These are phyloP conservation scores for Viola pubescens DNA, from an alignment of 441 rosid genomes.

Conservation along the genomic window DNA sequence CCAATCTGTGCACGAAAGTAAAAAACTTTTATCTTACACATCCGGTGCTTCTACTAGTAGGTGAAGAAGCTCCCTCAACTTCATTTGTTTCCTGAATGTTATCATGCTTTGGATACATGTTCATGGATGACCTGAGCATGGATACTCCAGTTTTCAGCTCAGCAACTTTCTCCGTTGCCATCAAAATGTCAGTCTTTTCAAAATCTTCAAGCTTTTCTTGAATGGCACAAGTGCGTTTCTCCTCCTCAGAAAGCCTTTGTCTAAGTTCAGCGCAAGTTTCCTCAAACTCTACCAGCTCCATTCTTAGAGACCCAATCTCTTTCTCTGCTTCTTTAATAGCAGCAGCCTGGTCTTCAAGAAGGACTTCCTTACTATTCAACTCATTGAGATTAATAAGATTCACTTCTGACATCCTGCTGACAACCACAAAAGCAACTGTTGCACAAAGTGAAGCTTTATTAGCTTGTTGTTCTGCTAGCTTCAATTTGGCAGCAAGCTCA, in stretches of 20 bases:
- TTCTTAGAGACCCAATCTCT: constrained; percentile 39
- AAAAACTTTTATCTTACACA: constrained; percentile 48
- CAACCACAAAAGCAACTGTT: constrained; percentile 74
- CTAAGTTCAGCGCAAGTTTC: constrained; percentile 39
- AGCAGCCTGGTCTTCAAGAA: constrained; percentile 35
- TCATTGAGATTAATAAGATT: constrained; percentile 32
- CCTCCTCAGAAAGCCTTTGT: constrained; percentile 44
- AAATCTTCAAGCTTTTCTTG: constrained; percentile 52
- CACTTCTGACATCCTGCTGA: constrained; percentile 64
- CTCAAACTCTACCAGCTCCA: constrained; percentile 41
- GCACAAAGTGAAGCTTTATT: constrained; percentile 56
- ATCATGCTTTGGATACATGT: constrained; percentile 31
- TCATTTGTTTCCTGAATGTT: constrained; percentile 26
- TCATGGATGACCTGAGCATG: constrained; percentile 55
- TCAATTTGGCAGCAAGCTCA: constrained; percentile 55
- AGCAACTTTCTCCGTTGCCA: constrained; percentile 51
- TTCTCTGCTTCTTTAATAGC: constrained; percentile 34
- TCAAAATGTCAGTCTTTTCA: constrained; percentile 50
- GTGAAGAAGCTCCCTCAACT: constrained; percentile 21
- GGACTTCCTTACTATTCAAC: constrained; percentile 43
- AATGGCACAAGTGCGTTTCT: constrained; percentile 40
- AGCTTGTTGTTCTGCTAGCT: constrained; percentile 41
- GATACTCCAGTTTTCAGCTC: constrained; percentile 62
- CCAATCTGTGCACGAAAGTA: constrained; percentile 17
- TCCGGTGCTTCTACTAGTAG: constrained; percentile 28